Percentiles rank a stretch among this genome's conserved stretches.
These are phyloP conservation scores for Entrophospora sp. DNA, from an alignment of 192 early-diverging fungal genomes.

Conservation along the genomic window DNA sequence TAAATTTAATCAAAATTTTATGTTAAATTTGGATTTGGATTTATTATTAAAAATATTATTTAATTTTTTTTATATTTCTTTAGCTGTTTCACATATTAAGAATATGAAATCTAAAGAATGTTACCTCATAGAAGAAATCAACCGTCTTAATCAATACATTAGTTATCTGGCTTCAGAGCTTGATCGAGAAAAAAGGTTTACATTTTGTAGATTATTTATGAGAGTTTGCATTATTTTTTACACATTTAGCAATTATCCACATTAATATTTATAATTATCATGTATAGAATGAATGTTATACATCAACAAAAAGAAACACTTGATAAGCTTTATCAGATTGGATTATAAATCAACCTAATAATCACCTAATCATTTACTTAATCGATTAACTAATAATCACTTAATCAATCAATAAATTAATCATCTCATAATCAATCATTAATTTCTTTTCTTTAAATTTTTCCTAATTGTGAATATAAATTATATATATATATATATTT, in stretches of 20 bases:
- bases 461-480: no score
- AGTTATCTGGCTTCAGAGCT: conserved; percentile 12
- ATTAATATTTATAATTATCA: background rate
- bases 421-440: no score
- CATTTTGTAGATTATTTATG: background rate
- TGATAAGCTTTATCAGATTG: conserved; percentile 19
- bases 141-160: conserved; percentile 12
- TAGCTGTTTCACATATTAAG: conserved; percentile 15
- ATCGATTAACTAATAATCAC: no score
- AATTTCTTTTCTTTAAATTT: no score
- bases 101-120: conserved; percentile 12
- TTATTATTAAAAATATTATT: background rate
- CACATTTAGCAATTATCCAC: background rate
- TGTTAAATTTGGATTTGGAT: background rate
- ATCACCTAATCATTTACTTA: no score
- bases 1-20: conserved; percentile 6
- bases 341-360: background rate
- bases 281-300: conserved; percentile 10
- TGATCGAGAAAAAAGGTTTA: conserved; percentile 14
- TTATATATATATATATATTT: no score
- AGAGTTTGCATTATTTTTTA: background rate
- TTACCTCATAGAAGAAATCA: conserved; percentile 15
- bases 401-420: no score
- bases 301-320: conserved; percentile 19
- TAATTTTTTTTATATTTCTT: background rate